Percentiles rank a stretch among this genome's conserved stretches.
Conservation (phyloP, 768 basidiomycete species). For the Astraeus odoratus region DNA sequence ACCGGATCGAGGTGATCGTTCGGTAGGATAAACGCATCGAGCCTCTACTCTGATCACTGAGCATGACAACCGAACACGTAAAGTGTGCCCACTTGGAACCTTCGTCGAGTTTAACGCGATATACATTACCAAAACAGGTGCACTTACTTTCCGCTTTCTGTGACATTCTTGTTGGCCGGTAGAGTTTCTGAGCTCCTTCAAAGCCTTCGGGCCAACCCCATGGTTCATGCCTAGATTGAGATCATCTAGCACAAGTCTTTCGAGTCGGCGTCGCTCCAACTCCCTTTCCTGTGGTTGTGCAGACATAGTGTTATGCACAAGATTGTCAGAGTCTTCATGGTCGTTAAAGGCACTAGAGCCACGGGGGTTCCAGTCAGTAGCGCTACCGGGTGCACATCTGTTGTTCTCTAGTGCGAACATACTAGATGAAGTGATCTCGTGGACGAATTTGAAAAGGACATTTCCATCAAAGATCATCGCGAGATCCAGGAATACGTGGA, state of each 20-base stretch:
- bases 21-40: conserved; percentile 55
- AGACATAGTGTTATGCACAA: conserved; percentile 19
- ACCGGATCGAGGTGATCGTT: conserved; percentile 52
- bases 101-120: not conserved
- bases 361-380: not conserved
- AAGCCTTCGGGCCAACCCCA: conserved; percentile 10
- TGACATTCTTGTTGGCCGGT: conserved; percentile 3
- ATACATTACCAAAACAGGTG: conserved; percentile 3
- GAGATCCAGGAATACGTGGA: conserved; percentile 77
- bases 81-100: conserved; percentile 1
- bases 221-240: conserved; percentile 49
- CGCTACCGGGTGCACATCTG: not conserved
- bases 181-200: conserved; percentile 4
- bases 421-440: conserved; percentile 29
- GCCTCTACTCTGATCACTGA: conserved; percentile 60
- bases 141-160: conserved; percentile 14
- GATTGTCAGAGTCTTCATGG: conserved; percentile 12
- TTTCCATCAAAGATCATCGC: conserved; percentile 32
- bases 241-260: conserved; percentile 52
- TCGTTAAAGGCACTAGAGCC: conserved; percentile 4
- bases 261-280: conserved; percentile 36
- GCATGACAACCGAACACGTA: conserved; percentile 34
- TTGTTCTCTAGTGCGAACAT: conserved; percentile 9
- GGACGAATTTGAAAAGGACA: conserved; percentile 42
- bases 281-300: conserved; percentile 22